Evolutionary conservation across 495 filamentous ascomycete genomes (phyloP).

Genomic region (Corynascus novoguineensis): DNA sequence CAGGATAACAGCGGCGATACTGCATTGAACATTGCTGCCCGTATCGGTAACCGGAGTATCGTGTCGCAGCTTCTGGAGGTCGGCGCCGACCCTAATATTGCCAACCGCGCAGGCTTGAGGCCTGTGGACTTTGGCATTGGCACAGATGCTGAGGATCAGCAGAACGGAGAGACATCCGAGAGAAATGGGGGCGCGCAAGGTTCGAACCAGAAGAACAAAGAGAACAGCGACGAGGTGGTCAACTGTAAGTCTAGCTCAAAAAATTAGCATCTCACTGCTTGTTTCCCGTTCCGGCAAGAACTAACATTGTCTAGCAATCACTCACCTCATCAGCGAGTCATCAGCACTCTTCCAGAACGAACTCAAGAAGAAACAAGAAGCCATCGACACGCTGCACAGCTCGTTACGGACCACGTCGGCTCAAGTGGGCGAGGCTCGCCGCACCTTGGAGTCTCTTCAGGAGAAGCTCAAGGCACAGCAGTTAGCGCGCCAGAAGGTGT

Average conservation of each 20-base stretch:
- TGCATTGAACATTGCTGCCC: slow-evolving; percentile 84
- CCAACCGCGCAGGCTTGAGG: slow-evolving; percentile 79
- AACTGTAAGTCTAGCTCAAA: slow-evolving; percentile 64
- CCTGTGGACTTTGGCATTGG: slow-evolving; percentile 91
- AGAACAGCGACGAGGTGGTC: slow-evolving; percentile 65
- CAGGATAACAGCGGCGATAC: slow-evolving; percentile 91
- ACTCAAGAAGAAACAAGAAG: slow-evolving; percentile 72
- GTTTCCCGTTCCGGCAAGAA: slow-evolving; percentile 7
- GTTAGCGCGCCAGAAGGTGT: slow-evolving; percentile 39
- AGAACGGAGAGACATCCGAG: slow-evolving; percentile 39
- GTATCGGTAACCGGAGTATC: slow-evolving; percentile 83
- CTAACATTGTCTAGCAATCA: slow-evolving; percentile 54
- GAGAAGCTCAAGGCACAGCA: slow-evolving; percentile 45
- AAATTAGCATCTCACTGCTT: neutral
- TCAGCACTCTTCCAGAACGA: slow-evolving; percentile 69
- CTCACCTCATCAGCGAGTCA: slow-evolving; percentile 66
- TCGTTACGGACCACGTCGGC: slow-evolving; percentile 75
- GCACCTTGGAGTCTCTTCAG: slow-evolving; percentile 61
- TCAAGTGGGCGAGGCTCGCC: slow-evolving; percentile 67
- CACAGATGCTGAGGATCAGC: slow-evolving; percentile 43
- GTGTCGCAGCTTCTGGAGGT: slow-evolving; percentile 91
- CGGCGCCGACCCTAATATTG: slow-evolving; percentile 79
- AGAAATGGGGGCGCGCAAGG: slow-evolving; percentile 27
- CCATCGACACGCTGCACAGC: slow-evolving; percentile 68
- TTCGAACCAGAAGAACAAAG: slow-evolving; percentile 43